Evolutionary conservation across 139 green algal genomes (phyloP), one percentile per base, ranked within the genome.

Genomic region (Chlamydomonas sp.): DNA sequence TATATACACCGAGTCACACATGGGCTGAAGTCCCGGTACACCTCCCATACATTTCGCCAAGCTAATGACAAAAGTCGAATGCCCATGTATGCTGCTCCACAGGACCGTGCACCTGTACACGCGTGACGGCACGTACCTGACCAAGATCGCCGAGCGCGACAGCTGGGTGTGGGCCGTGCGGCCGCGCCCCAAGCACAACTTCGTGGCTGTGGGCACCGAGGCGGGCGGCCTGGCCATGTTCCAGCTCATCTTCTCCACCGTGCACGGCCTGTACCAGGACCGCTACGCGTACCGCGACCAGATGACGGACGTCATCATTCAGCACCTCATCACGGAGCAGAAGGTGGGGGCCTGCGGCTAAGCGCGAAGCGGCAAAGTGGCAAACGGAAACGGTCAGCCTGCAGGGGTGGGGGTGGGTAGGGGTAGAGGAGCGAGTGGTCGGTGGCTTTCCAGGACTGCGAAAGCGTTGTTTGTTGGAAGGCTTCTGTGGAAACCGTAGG

Each of bases 261-360:
- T 97, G 84, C 95, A 97, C 87, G 93, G 94, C 2, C 87, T 98
- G 57, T 97, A 97, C 85, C 91, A 94, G 79, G 93, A 96, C 83
- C 78, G 93, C 16, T 96, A 94, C 74, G 92, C 94, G 2, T 95
- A 94, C 89, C 91, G 96, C 61, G 96, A 98, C 78, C 90, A 89
- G 69, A 96, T 97, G 94, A 97, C 95, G 14, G 96, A 97, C 67
- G 96, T 98, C 16, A 95, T 98, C 82, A 95, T 98, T 68, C 94
- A 98, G 90, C 94, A 97, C 83, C 90, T 98, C 64, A 94, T 95
- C 59, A 96, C 94, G 0, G 96, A 97, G 86, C 92, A 97, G 83
- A 96, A 97, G 88, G 92, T 96, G 16, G 88, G 92, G 71, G 17
- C 18, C 18, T 49, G 31, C 31, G 31, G 31, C 31, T 49, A 49